Evolutionary conservation across 257 asterid species (phyloP).

Genomic region (Ophiorrhiza pumila): DNA sequence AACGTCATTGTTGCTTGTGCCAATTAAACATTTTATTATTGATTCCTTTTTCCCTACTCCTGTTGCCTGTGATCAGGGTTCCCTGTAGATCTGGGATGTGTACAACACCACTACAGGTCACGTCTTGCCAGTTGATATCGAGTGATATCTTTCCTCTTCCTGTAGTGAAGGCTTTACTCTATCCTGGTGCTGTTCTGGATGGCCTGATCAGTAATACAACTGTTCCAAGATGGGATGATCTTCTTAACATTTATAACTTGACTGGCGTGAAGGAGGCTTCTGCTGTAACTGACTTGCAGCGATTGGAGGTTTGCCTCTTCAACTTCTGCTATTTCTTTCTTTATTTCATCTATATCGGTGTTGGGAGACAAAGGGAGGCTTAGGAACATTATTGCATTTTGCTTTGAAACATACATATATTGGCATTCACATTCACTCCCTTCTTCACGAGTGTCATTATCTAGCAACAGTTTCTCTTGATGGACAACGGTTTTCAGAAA

Average conservation of each 20-base stretch:
- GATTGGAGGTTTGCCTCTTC: conserved; percentile 66
- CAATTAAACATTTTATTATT: background rate
- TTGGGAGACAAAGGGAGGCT: no score
- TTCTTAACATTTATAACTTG: conserved; percentile 67
- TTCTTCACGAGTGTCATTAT: background rate
- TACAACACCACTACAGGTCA: conserved; percentile 77
- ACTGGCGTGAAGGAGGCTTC: conserved; percentile 72
- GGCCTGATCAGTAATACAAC: conserved; percentile 45
- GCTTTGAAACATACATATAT: background rate
- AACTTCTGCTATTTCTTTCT: conserved; percentile 3
- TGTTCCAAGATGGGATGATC: conserved; percentile 75
- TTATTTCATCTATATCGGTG: background rate
- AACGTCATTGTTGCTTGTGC: background rate
- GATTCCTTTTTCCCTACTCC: background rate
- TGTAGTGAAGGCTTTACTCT: conserved; percentile 81
- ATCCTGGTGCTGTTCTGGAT: conserved; percentile 76
- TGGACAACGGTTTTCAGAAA: background rate
- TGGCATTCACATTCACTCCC: background rate
- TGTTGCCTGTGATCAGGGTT: conserved; percentile 43
- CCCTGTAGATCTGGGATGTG: conserved; percentile 93
- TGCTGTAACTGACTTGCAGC: conserved; percentile 70
- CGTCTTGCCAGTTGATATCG: conserved; percentile 85
- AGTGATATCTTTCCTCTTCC: conserved; percentile 79
- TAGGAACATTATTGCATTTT: background rate
- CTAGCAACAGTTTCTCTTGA: background rate